Percentiles rank a stretch among this genome's conserved stretches.
These are phyloP conservation scores for Epichloe brachyelytri DNA, from an alignment of 2,329 filamentous ascomycete species.

Conservation along the genomic window DNA sequence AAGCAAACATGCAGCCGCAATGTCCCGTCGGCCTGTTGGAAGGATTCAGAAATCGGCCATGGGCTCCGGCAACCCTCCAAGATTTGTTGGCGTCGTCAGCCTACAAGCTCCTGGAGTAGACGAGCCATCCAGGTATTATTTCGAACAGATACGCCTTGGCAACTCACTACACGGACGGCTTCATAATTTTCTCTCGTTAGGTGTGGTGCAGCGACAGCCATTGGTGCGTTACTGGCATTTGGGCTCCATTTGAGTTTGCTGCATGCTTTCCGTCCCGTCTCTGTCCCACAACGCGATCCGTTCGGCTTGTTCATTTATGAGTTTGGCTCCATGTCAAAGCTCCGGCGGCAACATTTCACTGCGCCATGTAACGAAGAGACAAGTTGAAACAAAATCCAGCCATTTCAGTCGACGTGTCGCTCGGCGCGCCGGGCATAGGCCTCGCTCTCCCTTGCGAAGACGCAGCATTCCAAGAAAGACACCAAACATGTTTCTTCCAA, in stretches of 20 bases:
- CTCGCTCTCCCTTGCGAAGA: not conserved
- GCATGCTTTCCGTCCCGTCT: not conserved
- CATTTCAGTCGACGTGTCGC: not conserved
- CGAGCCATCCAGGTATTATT: not conserved
- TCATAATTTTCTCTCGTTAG: not conserved
- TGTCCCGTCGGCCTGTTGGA: not conserved
- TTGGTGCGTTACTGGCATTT: not conserved
- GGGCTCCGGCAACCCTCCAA: not conserved
- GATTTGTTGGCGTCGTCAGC: not conserved
- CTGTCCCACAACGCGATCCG: not conserved
- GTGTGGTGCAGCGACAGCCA: not conserved
- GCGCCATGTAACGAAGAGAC: not conserved
- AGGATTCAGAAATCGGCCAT: not conserved
- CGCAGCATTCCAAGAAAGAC: not conserved
- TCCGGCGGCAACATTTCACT: not conserved
- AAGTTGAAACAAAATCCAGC: not conserved
- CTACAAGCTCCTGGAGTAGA: not conserved
- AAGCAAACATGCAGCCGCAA: not conserved
- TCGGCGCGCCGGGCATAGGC: not conserved
- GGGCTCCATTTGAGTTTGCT: not conserved
- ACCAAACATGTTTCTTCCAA: not conserved
- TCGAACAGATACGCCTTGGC: not conserved
- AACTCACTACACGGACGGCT: not conserved
- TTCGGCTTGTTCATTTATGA: not conserved
- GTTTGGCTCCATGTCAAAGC: not conserved